A percentile compares a stretch with the other conserved stretches of the same genome.
Conservation (phyloP, 768 basidiomycete genomes). For the Trametopsis cervina region DNA sequence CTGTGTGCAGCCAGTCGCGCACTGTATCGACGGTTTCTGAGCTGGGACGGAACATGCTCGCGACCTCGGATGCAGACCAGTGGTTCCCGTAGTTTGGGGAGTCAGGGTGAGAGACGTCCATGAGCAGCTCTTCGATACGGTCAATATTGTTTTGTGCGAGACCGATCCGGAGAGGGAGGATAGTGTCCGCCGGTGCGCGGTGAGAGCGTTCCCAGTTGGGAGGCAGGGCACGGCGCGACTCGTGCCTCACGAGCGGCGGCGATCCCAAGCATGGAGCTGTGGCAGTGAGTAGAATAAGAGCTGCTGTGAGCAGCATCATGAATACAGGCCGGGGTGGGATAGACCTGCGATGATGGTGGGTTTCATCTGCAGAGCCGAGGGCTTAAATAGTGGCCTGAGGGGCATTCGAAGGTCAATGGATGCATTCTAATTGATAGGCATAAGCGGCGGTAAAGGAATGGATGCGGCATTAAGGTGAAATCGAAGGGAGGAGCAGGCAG, state of each 20-base stretch:
- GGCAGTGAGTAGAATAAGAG: background rate
- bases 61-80: constrained; percentile 37
- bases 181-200: constrained; percentile 26
- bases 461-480: no score
- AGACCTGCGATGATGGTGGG: background rate
- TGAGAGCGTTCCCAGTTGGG: constrained; percentile 34
- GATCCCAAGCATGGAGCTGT: background rate
- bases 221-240: constrained; percentile 22
- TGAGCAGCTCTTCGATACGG: constrained; percentile 37
- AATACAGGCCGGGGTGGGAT: background rate
- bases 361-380: background rate
- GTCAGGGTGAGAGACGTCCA: constrained; percentile 43
- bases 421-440: no score
- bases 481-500: no score
- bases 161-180: constrained; percentile 44
- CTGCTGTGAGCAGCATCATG: background rate
- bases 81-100: constrained; percentile 46
- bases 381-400: background rate
- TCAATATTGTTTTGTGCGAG: constrained; percentile 41
- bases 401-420: no score
- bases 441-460: no score
- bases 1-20: constrained; percentile 34
- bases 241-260: constrained; percentile 30
- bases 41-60: constrained; percentile 39
- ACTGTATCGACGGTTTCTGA: constrained; percentile 35